phyloP scores from a whole-genome alignment of 495 filamentous ascomycete genomes.

The Penicillium ochrochloron region DNA sequence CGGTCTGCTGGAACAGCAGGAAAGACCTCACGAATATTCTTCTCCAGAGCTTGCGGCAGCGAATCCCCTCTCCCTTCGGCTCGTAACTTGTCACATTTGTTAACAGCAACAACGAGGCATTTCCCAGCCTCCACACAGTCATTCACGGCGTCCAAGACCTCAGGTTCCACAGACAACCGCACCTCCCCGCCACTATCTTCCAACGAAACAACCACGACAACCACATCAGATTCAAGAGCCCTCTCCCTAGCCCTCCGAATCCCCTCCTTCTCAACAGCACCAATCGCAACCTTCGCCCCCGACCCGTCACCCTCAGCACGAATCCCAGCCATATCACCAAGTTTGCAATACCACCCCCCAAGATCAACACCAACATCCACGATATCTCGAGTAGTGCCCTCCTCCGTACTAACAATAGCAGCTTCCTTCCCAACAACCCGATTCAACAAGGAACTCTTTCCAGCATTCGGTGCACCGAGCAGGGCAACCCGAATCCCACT shows the following conservation, averaged over 20 bases:
- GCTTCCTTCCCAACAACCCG: conserved; percentile 89
- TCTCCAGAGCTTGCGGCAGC: conserved; percentile 25
- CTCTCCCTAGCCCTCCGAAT: conserved; percentile 84
- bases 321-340: conserved; percentile 93
- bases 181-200: conserved; percentile 49
- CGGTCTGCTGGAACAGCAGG: conserved; percentile 43
- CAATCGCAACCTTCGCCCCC: conserved; percentile 52
- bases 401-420: conserved; percentile 89
- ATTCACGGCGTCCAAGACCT: conserved; percentile 61
- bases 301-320: conserved; percentile 44
- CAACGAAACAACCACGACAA: conserved; percentile 78
- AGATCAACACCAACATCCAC: conserved; percentile 92
- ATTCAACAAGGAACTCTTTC: conserved; percentile 94
- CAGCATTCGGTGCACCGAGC: conserved; percentile 90
- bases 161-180: conserved; percentile 54
- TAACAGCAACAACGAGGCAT: conserved; percentile 72
- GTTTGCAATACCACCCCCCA: conserved; percentile 81
- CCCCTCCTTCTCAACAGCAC: conserved; percentile 84
- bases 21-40: conserved; percentile 37
- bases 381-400: conserved; percentile 91
- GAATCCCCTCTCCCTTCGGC: conserved; percentile 11
- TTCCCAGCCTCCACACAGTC: conserved; percentile 59
- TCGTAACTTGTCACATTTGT: conserved; percentile 74
- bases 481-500: conserved; percentile 86
- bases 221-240: conserved; percentile 81